phyloP scores from a whole-genome alignment of 768 basidiomycete species.

The Suillus decipiens region DNA sequence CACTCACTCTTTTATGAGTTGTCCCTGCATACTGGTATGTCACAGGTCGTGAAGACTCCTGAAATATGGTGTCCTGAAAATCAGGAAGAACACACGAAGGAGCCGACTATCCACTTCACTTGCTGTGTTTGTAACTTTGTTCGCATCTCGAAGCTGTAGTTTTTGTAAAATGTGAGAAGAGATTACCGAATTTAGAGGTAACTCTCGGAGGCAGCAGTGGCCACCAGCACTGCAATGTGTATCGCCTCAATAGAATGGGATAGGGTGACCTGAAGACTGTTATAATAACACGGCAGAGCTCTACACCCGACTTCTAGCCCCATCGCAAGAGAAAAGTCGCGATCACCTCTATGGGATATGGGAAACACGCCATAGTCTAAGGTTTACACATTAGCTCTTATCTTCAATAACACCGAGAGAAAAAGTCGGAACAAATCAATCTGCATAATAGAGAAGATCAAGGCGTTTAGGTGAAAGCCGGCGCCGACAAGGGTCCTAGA shows the following conservation, averaged over 20 bases:
- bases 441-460: neutral
- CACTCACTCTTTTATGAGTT: neutral
- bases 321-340: neutral
- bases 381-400: slow-evolving; percentile 3
- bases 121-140: neutral
- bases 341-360: neutral
- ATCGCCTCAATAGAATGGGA: neutral
- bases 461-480: neutral
- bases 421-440: no score
- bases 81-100: neutral
- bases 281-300: neutral
- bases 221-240: neutral
- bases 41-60: neutral
- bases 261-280: neutral
- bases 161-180: neutral
- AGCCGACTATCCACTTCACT: neutral
- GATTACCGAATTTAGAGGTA: neutral
- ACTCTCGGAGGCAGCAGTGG: neutral
- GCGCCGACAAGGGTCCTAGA: slow-evolving; percentile 5
- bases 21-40: neutral
- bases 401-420: slow-evolving; percentile 4
- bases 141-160: neutral
- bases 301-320: neutral
- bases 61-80: neutral
- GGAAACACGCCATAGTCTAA: neutral